Conservation (phyloP, 768 basidiomycete genomes). For the Lentinula boryana region DNA sequence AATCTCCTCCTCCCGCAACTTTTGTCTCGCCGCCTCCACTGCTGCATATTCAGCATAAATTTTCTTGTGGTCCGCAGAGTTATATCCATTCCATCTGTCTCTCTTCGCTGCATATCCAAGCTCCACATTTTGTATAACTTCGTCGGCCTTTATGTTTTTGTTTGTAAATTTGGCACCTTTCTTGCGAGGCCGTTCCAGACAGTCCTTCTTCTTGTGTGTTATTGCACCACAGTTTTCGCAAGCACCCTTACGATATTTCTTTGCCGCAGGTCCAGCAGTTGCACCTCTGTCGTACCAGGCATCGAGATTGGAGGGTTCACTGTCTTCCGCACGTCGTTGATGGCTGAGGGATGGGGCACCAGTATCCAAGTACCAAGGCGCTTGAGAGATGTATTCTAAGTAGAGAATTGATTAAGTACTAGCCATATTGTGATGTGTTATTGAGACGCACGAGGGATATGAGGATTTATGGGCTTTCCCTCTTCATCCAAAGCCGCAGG, state of each 20-base stretch:
- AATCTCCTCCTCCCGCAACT: constrained; percentile 92
- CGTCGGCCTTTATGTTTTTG: constrained; percentile 87
- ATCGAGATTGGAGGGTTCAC: constrained; percentile 67
- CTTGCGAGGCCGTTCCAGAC: constrained; percentile 93
- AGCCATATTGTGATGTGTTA: constrained; percentile 3
- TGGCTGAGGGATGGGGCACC: constrained; percentile 91
- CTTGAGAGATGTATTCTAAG: constrained; percentile 94
- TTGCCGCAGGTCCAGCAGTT: constrained; percentile 84
- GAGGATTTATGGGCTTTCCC: constrained; percentile 94
- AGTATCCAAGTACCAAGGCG: constrained; percentile 97
- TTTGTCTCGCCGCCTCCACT: constrained; percentile 85
- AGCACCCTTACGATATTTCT: constrained; percentile 96
- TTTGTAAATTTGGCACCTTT: constrained; percentile 93
- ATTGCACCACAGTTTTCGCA: constrained; percentile 99
- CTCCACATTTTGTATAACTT: constrained; percentile 76
- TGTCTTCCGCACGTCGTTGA: constrained; percentile 74
- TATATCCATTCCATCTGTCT: constrained; percentile 98
- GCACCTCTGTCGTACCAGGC: constrained; percentile 89
- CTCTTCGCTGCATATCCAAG: constrained; percentile 88
- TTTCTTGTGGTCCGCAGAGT: constrained; percentile 76
- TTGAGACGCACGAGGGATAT: constrained; percentile 84
- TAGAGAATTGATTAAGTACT: background rate
- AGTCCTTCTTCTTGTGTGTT: constrained; percentile 88
- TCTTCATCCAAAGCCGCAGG: constrained; percentile 94
- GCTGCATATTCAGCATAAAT: constrained; percentile 95